A percentile compares a stretch with the other conserved stretches of the same genome.
Evolutionary conservation across 148 eudicot species (phyloP).

Genomic region (Cornus florida): DNA sequence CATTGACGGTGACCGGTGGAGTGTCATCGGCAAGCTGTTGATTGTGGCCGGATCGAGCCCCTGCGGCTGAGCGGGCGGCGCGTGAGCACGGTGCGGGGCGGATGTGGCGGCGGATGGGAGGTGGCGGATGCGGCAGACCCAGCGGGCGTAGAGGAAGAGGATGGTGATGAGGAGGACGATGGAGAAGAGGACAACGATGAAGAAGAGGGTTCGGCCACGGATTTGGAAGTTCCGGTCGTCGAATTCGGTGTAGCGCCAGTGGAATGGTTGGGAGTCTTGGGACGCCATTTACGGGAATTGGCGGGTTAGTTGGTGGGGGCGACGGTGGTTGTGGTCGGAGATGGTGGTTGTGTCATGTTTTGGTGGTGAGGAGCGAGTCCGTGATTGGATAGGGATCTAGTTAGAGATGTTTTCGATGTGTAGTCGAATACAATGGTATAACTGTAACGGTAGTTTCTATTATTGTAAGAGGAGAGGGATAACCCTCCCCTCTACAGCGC

Average conservation of each 20-base stretch:
- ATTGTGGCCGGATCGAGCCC: constrained; percentile 48
- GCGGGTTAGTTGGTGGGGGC: constrained; percentile 26
- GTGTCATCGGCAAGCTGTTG: constrained; percentile 40
- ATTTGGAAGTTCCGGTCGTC: constrained; percentile 69
- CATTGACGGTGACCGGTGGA: constrained; percentile 27
- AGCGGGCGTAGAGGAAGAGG: constrained; percentile 57
- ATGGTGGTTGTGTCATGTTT: not conserved
- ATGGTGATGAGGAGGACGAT: constrained; percentile 48
- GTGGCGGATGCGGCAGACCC: constrained; percentile 48
- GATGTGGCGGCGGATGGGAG: not conserved
- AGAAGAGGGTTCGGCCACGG: constrained; percentile 68
- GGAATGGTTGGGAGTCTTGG: constrained; percentile 40
- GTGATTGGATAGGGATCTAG: no score
- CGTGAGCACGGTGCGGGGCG: constrained; percentile 20
- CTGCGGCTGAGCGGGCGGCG: constrained; percentile 12
- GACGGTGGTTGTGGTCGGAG: not conserved
- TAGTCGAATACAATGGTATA: no score
- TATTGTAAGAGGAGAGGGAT: no score
- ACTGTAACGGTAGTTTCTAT: no score
- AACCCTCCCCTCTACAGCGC: no score
- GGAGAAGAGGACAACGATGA: constrained; percentile 62
- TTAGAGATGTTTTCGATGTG: no score
- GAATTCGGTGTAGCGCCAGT: constrained; percentile 69
- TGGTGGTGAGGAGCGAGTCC: constrained; percentile 3
- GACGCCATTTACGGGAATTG: not conserved